Conservation (phyloP, 768 basidiomycete genomes). For the Filobasidium wieringae region DNA sequence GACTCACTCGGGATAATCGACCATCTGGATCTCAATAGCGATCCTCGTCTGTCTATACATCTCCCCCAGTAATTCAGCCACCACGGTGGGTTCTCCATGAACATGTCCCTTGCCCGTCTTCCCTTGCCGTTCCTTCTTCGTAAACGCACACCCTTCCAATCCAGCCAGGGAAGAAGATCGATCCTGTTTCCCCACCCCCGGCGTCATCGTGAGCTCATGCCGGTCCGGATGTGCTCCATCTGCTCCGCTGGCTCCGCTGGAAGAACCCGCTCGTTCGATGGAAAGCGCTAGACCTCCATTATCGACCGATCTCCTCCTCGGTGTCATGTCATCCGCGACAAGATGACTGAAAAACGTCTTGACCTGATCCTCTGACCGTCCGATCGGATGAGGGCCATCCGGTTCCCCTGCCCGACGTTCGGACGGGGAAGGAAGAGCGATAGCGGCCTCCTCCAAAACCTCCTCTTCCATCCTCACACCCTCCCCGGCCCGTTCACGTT, state of each 20-base stretch:
- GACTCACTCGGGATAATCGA: constrained; percentile 31
- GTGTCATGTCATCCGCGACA: constrained; percentile 1
- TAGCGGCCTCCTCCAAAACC: neutral
- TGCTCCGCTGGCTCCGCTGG: no score
- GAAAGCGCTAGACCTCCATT: constrained; percentile 78
- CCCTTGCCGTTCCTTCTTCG: constrained; percentile 37
- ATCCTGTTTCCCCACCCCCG: neutral
- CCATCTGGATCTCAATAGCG: constrained; percentile 46
- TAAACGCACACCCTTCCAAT: neutral
- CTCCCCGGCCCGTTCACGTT: neutral
- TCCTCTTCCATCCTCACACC: neutral
- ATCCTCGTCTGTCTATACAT: constrained; percentile 71
- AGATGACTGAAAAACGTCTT: constrained; percentile 7
- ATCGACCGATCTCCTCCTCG: constrained; percentile 63
- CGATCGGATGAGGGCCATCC: neutral
- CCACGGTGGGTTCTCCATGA: constrained; percentile 33
- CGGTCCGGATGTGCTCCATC: no score
- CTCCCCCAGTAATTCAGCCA: constrained; percentile 70
- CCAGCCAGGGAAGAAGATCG: constrained; percentile 18
- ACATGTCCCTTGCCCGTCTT: no score
- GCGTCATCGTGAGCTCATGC: neutral
- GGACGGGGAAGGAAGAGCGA: neutral
- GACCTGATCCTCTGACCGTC: neutral
- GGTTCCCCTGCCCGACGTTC: neutral
- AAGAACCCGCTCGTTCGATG: constrained; percentile 44